Conservation (phyloP, 192 early-diverging fungal species). For the Pilaira anomala region DNA sequence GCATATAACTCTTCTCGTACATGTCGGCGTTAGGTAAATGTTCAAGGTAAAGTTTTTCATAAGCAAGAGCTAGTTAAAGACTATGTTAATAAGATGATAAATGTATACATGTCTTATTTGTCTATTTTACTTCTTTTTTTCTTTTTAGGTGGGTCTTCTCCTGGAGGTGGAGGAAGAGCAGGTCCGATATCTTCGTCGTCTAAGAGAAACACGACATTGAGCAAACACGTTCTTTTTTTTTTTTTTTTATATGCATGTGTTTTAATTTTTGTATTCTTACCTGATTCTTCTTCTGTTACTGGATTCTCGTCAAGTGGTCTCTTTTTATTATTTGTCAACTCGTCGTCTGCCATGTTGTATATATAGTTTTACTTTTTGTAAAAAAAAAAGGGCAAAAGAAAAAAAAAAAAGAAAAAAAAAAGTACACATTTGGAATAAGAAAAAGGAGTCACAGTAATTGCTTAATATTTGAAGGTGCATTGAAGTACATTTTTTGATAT, state of each 20-base stretch:
- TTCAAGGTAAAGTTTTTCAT: slow-evolving; percentile 77
- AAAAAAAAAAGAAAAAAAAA: no score
- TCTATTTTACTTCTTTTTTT: slow-evolving; percentile 39
- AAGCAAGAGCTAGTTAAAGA: slow-evolving; percentile 40
- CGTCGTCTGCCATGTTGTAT: no score
- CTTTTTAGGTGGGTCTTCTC: slow-evolving; percentile 27
- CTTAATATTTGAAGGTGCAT: no score
- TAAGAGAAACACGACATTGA: no score
- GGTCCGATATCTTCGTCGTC: slow-evolving; percentile 41
- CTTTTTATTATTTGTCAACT: neutral
- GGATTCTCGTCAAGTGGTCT: slow-evolving; percentile 3
- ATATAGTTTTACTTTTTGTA: no score
- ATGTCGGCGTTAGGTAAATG: slow-evolving; percentile 84
- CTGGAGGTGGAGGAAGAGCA: slow-evolving; percentile 24
- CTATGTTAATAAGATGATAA: neutral
- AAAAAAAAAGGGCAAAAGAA: no score
- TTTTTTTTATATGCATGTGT: no score
- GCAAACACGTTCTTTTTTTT: no score
- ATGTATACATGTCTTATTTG: neutral
- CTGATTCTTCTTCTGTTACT: slow-evolving; percentile 7
- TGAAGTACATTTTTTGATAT: no score
- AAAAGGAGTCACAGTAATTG: no score
- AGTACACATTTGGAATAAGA: no score
- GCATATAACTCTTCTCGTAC: slow-evolving; percentile 96
- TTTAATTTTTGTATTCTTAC: neutral